A percentile compares a stretch with the other conserved stretches of the same genome.
phyloP scores from a whole-genome alignment of 2,329 filamentous ascomycete genomes.

The Penicillium sclerotigenum region DNA sequence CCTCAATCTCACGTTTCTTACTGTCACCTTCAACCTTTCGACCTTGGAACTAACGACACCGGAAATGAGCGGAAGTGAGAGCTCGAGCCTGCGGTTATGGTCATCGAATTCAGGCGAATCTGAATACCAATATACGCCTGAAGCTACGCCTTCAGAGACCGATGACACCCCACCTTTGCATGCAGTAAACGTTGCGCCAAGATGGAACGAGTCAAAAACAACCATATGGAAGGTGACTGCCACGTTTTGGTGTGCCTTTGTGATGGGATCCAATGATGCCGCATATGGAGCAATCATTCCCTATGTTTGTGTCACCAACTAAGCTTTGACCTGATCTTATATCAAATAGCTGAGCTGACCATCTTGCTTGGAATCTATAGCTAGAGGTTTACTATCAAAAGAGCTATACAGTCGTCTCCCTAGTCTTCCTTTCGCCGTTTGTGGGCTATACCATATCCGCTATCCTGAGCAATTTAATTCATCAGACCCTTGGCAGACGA shows the following conservation, averaged over 20 bases:
- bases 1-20: background rate
- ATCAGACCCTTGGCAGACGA: constrained; percentile 57
- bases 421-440: constrained; percentile 51
- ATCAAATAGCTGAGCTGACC: background rate
- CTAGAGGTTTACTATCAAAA: constrained; percentile 48
- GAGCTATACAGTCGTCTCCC: constrained; percentile 42
- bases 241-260: constrained; percentile 20
- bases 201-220: constrained; percentile 22
- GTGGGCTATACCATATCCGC: constrained; percentile 49
- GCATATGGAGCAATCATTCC: constrained; percentile 21
- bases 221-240: constrained; percentile 20
- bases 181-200: constrained; percentile 20
- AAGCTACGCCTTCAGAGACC: background rate
- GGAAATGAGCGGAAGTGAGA: background rate
- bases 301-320: constrained; percentile 13
- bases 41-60: background rate
- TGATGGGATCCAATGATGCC: constrained; percentile 26
- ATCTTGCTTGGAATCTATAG: constrained; percentile 19
- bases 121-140: background rate
- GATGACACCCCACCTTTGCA: constrained; percentile 23
- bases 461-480: constrained; percentile 44
- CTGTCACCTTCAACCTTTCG: background rate
- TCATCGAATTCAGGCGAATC: background rate
- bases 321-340: background rate
- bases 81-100: background rate